These are phyloP conservation scores for Miscanthus lutarioriparius DNA, from an alignment of 176 grass and related monocot species.

Conservation along the genomic window DNA sequence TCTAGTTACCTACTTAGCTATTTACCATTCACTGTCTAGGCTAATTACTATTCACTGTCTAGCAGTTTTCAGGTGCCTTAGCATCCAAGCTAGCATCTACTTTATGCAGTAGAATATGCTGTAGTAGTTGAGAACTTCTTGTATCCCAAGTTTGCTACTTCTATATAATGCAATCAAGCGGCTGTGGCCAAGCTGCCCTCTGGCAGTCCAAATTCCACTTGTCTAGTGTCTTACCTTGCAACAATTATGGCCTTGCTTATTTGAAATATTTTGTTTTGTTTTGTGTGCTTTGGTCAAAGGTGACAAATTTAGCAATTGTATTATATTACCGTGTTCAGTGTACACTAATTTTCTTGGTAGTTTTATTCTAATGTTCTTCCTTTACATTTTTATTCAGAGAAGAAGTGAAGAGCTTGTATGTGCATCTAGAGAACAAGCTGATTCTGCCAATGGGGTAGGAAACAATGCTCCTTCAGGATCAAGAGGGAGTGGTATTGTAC, in stretches of 20 bases:
- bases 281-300: not conserved
- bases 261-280: not conserved
- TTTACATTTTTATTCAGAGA: constrained; percentile 57
- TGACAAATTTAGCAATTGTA: not conserved
- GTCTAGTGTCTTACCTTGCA: too few species aligned
- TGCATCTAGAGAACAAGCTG: constrained; percentile 64
- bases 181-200: too few species aligned
- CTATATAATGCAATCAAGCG: too few species aligned
- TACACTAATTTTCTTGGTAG: not conserved
- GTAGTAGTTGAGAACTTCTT: too few species aligned
- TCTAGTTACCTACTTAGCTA: too few species aligned
- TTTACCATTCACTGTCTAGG: too few species aligned
- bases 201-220: too few species aligned
- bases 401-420: constrained; percentile 73
- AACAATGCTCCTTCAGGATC: constrained; percentile 46
- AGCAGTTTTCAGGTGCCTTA: too few species aligned
- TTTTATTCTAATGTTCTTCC: constrained; percentile 42
- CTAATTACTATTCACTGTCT: too few species aligned
- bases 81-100: too few species aligned
- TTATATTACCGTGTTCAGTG: not conserved
- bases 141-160: too few species aligned
- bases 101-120: too few species aligned
- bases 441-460: constrained; percentile 60
- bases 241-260: not conserved
- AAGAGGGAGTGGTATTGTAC: constrained; percentile 52